Base-by-base conservation (phyloP, 495 filamentous ascomycete species). In the Immersiella caudata region DNA sequence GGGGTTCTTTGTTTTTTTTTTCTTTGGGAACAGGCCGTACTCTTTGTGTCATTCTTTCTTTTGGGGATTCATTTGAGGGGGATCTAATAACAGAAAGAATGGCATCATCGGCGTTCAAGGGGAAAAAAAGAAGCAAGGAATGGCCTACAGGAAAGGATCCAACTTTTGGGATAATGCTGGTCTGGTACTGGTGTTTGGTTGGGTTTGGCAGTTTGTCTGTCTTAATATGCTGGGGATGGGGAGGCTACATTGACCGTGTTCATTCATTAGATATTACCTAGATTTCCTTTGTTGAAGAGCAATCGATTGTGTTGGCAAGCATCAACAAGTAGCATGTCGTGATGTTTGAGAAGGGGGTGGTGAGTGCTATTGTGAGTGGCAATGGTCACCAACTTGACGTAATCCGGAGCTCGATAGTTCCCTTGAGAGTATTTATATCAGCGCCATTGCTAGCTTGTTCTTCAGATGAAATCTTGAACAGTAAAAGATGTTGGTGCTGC, bases 161-260 rank as follows among this genome's bases (percentile, higher is more conserved):
- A n/a, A 54, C 5, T 18, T 5, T 12, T 27, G 22, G 16, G 40
- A 12, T 46, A 46, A 46, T 62, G 35, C 59, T 50, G 59, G 59
- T 62, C 59, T 62, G 59, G 59, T 26, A 62, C 59, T 62, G 36
- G 59, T 62, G 52, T 55, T 55, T 26, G 52, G 50, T 6, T 54
- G 9, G 52, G 6, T 2, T 12, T 55, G 52, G 52, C 24, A 55
- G 7, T 55, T 11, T 22, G 52, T 55, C 52, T 55, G 52, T 55
- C 52, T 55, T 55, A 26, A 24, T 22, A 55, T 55, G 3, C 21
- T 26, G 52, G 20, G 21, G 52, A 14, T 22, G 52, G 52, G 52
- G 25, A 24, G 52, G 52, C 52, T 16, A 55, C 21, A 55, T 55
- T 55, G 52, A 55, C 52, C 52, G 20, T 55, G 52, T 55, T 55